phyloP scores from a whole-genome alignment of 257 asterid species.

The Nyctanthes arbortristis region DNA sequence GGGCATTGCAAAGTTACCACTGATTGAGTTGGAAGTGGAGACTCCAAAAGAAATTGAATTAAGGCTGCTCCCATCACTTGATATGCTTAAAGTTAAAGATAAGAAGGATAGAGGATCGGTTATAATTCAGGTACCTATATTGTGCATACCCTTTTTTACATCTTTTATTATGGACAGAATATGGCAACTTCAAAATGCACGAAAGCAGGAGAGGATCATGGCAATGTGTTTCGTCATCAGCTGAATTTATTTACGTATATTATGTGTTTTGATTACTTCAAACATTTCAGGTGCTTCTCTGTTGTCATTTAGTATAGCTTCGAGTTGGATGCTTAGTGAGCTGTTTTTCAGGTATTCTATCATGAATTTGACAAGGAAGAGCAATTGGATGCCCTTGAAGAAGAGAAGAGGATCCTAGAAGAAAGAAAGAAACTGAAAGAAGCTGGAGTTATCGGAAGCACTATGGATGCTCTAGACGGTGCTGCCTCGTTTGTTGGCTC shows the following conservation, averaged over 20 bases:
- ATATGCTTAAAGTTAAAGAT: constrained; percentile 87
- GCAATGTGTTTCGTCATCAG: background rate
- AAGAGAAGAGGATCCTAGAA: constrained; percentile 80
- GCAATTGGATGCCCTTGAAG: constrained; percentile 80
- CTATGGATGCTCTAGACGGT: constrained; percentile 94
- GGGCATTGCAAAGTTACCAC: constrained; percentile 69
- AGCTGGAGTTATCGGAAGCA: constrained; percentile 89
- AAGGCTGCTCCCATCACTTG: constrained; percentile 73
- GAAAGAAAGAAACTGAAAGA: constrained; percentile 87
- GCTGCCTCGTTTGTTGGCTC: constrained; percentile 73
- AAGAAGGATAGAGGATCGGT: constrained; percentile 89
- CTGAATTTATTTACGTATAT: background rate
- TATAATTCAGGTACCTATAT: constrained; percentile 58
- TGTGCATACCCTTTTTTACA: too few species aligned
- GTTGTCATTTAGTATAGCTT: background rate
- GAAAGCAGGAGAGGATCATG: background rate
- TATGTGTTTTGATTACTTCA: background rate
- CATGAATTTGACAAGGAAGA: constrained; percentile 89
- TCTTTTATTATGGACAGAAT: too few species aligned
- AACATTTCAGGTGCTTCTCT: background rate
- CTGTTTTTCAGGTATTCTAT: constrained; percentile 58
- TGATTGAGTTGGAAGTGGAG: constrained; percentile 72
- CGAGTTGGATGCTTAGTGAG: background rate
- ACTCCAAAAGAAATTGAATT: constrained; percentile 53
- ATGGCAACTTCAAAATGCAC: constrained; percentile 2